phyloP scores from a whole-genome alignment of 78 protist genomes.

The Tieghemostelium lacteum region DNA sequence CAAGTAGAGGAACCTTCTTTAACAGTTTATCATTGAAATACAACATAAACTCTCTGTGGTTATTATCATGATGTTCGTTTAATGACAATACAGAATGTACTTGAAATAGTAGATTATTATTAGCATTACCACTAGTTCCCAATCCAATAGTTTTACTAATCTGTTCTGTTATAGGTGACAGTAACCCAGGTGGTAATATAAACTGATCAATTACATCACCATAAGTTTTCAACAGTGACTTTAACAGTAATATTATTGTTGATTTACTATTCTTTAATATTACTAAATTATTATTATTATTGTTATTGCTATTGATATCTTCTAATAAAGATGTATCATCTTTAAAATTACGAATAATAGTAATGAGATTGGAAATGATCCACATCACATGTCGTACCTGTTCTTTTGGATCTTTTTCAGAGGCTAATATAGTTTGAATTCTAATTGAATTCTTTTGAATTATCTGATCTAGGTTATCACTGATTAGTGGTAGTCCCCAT shows the following conservation, averaged over 20 bases:
- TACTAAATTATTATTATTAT: background rate
- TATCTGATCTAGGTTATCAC: slow-evolving; percentile 68
- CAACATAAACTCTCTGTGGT: slow-evolving; percentile 42
- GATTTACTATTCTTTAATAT: slow-evolving; percentile 20
- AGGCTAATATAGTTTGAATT: slow-evolving; percentile 69
- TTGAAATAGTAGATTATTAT: background rate
- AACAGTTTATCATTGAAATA: slow-evolving; percentile 50
- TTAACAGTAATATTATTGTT: slow-evolving; percentile 15
- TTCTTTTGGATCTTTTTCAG: slow-evolving; percentile 60
- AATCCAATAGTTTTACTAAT: background rate
- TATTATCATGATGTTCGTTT: slow-evolving; percentile 13
- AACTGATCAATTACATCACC: slow-evolving; percentile 60
- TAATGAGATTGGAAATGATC: slow-evolving; percentile 43
- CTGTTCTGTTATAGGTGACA: slow-evolving; percentile 1
- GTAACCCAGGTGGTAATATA: slow-evolving; percentile 1
- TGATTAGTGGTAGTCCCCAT: slow-evolving; percentile 66
- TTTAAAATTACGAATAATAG: slow-evolving; percentile 41
- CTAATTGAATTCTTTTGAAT: slow-evolving; percentile 66
- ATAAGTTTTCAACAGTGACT: slow-evolving; percentile 58
- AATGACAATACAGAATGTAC: slow-evolving; percentile 43
- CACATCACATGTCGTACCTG: slow-evolving; percentile 75
- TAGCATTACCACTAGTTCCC: background rate
- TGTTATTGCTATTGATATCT: background rate
- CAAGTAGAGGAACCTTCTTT: slow-evolving; percentile 42
- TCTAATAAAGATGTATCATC: background rate